Evolutionary conservation across 371 early-diverging fungal genomes (phyloP).

Genomic region (Lichtheimia ramosa): DNA sequence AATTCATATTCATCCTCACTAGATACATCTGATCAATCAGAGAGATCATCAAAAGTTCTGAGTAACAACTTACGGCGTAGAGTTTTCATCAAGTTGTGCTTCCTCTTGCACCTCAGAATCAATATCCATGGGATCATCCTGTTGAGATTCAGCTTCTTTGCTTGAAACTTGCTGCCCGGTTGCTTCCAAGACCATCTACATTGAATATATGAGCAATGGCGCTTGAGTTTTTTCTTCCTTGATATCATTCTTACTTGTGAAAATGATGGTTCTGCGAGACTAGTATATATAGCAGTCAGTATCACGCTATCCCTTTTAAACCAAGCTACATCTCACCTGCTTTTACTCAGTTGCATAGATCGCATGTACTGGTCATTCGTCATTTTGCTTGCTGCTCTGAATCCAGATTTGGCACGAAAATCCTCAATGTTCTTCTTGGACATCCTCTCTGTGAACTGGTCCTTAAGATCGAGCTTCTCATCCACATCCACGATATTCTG

Average conservation of each 20-base stretch:
- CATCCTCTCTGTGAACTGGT: constrained; percentile 28
- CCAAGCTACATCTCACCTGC: constrained; percentile 27
- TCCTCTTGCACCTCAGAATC: constrained; percentile 1
- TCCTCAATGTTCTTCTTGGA: constrained; percentile 37
- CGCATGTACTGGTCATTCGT: constrained; percentile 19
- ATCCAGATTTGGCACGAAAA: constrained; percentile 28
- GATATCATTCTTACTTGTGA: background rate
- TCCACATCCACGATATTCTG: constrained; percentile 51
- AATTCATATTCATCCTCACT: constrained; percentile 29
- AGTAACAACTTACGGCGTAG: no score
- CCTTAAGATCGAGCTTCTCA: constrained; percentile 9
- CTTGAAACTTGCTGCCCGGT: background rate
- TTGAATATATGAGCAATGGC: background rate
- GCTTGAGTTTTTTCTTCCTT: background rate
- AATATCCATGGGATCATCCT: background rate
- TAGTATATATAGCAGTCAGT: background rate
- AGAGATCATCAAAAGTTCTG: no score
- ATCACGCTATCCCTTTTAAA: background rate
- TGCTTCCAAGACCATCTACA: constrained; percentile 19
- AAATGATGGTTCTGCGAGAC: no score
- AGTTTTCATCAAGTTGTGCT: background rate
- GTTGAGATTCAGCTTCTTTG: background rate
- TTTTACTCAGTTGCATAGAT: constrained; percentile 27
- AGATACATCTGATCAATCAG: no score
- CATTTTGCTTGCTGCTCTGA: background rate